phyloP scores from a whole-genome alignment of 1,284 basidiomycete genomes.

The Stygiomarasmius scandens region DNA sequence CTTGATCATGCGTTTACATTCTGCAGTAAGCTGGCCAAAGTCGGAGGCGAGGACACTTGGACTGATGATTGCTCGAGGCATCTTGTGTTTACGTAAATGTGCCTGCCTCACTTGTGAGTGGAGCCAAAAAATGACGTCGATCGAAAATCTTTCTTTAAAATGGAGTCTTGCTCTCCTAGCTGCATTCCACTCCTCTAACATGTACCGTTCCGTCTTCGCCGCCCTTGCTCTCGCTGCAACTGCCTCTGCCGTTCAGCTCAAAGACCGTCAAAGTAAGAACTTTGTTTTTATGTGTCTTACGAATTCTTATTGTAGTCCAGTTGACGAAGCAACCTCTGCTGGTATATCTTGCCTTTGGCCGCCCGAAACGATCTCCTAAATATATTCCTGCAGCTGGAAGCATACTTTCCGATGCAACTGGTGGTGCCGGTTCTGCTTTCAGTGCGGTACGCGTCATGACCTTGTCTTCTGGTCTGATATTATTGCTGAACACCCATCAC shows the following conservation, averaged over 20 bases:
- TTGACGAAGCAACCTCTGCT: constrained; percentile 16
- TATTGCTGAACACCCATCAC: neutral
- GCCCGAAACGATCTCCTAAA: neutral
- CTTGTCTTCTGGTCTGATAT: neutral
- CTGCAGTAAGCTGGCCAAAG: constrained; percentile 87
- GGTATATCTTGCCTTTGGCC: neutral
- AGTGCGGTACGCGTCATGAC: neutral
- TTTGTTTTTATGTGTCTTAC: neutral
- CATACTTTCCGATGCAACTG: neutral
- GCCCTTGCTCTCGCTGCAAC: constrained; percentile 29
- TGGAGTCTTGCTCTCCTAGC: neutral
- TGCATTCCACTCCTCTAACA: constrained; percentile 5
- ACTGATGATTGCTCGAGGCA: constrained; percentile 87
- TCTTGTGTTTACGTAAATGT: constrained; percentile 32
- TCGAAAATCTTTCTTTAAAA: no score
- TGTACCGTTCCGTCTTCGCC: constrained; percentile 26
- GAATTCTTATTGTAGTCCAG: constrained; percentile 6
- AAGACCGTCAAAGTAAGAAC: constrained; percentile 38
- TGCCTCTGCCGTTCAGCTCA: constrained; percentile 16
- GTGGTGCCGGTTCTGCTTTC: neutral
- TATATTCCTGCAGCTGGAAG: neutral
- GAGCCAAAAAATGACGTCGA: neutral
- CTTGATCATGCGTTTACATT: constrained; percentile 93
- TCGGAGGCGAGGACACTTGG: constrained; percentile 94
- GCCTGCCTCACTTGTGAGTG: constrained; percentile 8